Evolutionary conservation across 768 basidiomycete genomes (phyloP).

Genomic region (Mycena indigotica): DNA sequence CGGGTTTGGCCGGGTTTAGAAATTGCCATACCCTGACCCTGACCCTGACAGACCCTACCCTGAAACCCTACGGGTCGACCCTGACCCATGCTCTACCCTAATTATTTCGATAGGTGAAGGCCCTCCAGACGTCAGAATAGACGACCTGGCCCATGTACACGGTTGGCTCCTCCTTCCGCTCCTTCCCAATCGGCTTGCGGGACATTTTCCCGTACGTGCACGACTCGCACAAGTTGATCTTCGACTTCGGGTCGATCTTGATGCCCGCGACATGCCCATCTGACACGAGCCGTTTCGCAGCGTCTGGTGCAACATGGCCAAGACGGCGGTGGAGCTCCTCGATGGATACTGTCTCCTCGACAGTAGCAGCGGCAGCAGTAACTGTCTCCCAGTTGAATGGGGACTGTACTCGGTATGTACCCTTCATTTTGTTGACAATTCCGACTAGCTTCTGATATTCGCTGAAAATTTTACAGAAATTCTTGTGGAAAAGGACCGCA

Average conservation of each 20-base stretch:
- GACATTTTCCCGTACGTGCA: constrained; percentile 35
- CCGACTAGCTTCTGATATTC: not conserved
- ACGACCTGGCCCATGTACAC: constrained; percentile 32
- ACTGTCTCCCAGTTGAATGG: constrained; percentile 8
- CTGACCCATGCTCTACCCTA: no score
- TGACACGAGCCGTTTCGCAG: constrained; percentile 24
- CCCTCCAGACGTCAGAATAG: constrained; percentile 43
- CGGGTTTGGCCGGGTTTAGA: no score
- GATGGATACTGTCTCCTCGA: constrained; percentile 24
- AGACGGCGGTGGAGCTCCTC: constrained; percentile 29
- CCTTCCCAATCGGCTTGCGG: constrained; percentile 29
- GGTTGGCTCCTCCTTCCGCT: constrained; percentile 22
- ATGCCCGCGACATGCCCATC: constrained; percentile 28
- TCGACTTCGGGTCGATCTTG: constrained; percentile 23
- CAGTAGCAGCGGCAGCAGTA: constrained; percentile 12
- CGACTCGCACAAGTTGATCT: constrained; percentile 29
- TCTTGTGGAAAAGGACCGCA: not conserved
- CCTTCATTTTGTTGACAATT: not conserved
- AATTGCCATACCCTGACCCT: no score
- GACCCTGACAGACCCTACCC: no score
- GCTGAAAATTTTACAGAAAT: not conserved
- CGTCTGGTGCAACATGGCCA: constrained; percentile 28
- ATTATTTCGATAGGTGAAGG: no score
- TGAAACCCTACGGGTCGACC: no score
- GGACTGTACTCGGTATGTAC: constrained; percentile 25